Evolutionary conservation across 2,329 filamentous ascomycete species (phyloP).

Genomic region (Hymenoscyphus salicellus): DNA sequence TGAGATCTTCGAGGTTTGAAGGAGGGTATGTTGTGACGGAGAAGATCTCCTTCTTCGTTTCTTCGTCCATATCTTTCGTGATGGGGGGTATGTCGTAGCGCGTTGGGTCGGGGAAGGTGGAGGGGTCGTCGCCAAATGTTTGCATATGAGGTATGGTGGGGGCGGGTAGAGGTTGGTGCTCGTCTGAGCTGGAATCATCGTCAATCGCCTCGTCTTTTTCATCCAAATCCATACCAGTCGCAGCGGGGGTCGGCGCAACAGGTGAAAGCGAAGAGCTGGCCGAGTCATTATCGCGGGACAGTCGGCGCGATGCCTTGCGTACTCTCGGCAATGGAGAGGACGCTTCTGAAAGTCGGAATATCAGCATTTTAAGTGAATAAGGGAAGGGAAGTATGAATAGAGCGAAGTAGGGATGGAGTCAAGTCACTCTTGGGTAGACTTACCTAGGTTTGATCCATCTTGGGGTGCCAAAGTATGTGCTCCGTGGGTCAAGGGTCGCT

Average conservation of each 20-base stretch:
- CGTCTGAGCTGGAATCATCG: slow-evolving; percentile 50
- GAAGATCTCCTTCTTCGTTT: slow-evolving; percentile 85
- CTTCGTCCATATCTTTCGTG: slow-evolving; percentile 71
- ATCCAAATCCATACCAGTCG: slow-evolving; percentile 55
- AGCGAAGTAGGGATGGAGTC: neutral
- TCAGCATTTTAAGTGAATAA: slow-evolving; percentile 5
- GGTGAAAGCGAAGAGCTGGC: slow-evolving; percentile 61
- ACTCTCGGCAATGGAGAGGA: slow-evolving; percentile 25
- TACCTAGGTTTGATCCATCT: slow-evolving; percentile 61
- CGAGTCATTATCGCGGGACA: slow-evolving; percentile 45
- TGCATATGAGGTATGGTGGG: slow-evolving; percentile 65
- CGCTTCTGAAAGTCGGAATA: slow-evolving; percentile 17
- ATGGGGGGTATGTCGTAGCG: slow-evolving; percentile 86
- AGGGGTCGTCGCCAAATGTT: slow-evolving; percentile 88
- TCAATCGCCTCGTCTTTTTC: slow-evolving; percentile 47
- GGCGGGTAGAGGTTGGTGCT: slow-evolving; percentile 58
- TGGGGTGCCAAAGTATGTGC: slow-evolving; percentile 62
- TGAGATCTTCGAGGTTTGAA: slow-evolving; percentile 76
- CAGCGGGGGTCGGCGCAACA: slow-evolving; percentile 44
- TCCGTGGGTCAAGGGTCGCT: slow-evolving; percentile 57
- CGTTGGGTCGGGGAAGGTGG: slow-evolving; percentile 86
- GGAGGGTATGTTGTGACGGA: slow-evolving; percentile 81
- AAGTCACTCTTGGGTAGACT: slow-evolving; percentile 24
- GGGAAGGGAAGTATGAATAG: neutral
- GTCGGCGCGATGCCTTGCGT: slow-evolving; percentile 22